A percentile compares a stretch with the other conserved stretches of the same genome.
Evolutionary conservation across 306 rosid genomes (phyloP).

Genomic region (Castanea mollissima): DNA sequence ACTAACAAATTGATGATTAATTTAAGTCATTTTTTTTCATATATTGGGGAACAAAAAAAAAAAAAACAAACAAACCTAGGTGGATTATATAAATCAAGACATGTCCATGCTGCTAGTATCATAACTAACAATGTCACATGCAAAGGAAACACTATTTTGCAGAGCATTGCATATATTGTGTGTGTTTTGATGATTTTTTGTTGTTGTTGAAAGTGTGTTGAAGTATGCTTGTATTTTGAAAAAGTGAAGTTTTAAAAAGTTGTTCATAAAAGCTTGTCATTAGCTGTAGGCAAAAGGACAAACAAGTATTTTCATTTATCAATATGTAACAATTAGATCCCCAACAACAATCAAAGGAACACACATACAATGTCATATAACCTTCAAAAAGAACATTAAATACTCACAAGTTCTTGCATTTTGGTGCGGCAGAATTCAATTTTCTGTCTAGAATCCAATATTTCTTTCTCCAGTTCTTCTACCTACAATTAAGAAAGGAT

Average conservation of each 20-base stretch:
- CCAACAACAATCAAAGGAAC: conserved; percentile 12
- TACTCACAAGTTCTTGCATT: conserved; percentile 99
- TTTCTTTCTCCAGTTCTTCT: conserved; percentile 87
- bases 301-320: not conserved
- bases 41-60: too few relatives aligned
- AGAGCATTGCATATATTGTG: not conserved
- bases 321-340: conserved; percentile 17
- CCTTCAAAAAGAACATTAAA: conserved; percentile 21
- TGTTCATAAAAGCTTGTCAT: too few relatives aligned
- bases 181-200: too few relatives aligned
- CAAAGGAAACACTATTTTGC: not conserved
- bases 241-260: too few relatives aligned
- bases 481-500: conserved; percentile 59
- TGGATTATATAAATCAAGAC: not conserved
- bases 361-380: conserved; percentile 10
- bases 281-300: too few relatives aligned
- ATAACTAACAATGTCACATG: not conserved
- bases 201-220: too few relatives aligned
- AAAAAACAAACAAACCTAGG: not conserved
- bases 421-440: conserved; percentile 69
- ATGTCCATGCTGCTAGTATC: not conserved
- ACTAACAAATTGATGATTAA: not conserved
- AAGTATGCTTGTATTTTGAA: too few relatives aligned
- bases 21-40: not conserved
- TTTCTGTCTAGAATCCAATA: conserved; percentile 74